Evolutionary conservation across 495 filamentous ascomycete genomes (phyloP).

Genomic region (Aspergillus cavernicola): DNA sequence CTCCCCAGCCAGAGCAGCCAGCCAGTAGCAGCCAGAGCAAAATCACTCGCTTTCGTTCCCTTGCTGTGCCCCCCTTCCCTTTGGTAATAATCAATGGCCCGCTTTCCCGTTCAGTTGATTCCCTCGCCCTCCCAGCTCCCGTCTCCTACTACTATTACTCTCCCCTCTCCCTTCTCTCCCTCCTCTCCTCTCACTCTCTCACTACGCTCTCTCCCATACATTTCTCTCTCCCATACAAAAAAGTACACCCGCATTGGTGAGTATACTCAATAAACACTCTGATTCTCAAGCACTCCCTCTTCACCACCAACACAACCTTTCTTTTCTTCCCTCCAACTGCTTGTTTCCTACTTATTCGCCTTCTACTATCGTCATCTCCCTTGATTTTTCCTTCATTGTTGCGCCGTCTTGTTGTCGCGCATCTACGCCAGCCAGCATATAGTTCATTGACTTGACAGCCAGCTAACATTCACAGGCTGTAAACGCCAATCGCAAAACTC

Average conservation of each 20-base stretch:
- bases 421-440: slow-evolving; percentile 19
- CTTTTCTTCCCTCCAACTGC: slow-evolving; percentile 16
- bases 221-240: slow-evolving; percentile 54
- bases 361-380: slow-evolving; percentile 17
- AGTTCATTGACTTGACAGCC: slow-evolving; percentile 16
- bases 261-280: slow-evolving; percentile 29
- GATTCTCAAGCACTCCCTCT: slow-evolving; percentile 20
- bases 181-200: slow-evolving; percentile 39
- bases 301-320: slow-evolving; percentile 32
- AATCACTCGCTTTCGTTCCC: slow-evolving; percentile 17
- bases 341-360: slow-evolving; percentile 17
- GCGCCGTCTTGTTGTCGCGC: slow-evolving; percentile 30
- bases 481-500: slow-evolving; percentile 11
- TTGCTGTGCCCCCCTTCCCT: slow-evolving; percentile 15
- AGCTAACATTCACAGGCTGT: slow-evolving; percentile 14
- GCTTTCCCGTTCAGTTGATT: slow-evolving; percentile 26
- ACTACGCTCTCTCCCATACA: slow-evolving; percentile 56
- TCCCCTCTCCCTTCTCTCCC: slow-evolving; percentile 36
- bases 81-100: slow-evolving; percentile 19
- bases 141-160: slow-evolving; percentile 60
- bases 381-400: slow-evolving; percentile 25
- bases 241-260: slow-evolving; percentile 37
- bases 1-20: slow-evolving; percentile 15
- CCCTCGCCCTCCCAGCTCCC: slow-evolving; percentile 37
- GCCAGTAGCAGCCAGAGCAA: slow-evolving; percentile 16